Percentiles rank a stretch among this genome's conserved stretches.
phyloP scores from a whole-genome alignment of 306 rosid species.

The Vigna angularis region DNA sequence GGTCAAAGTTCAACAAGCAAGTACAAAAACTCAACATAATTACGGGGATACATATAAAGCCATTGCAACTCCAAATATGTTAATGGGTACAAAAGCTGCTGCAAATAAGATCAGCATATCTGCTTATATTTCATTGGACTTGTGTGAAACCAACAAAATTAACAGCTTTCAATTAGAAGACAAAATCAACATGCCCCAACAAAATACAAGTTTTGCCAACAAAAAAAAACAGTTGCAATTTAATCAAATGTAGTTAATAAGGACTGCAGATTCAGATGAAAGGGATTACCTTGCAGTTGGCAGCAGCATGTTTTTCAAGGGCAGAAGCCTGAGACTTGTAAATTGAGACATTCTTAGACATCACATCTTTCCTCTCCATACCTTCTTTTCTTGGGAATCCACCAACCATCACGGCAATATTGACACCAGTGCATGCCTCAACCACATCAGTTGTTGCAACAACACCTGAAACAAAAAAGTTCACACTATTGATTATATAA shows the following conservation, averaged over 20 bases:
- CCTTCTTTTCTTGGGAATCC: conserved; percentile 99
- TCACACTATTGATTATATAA: background rate
- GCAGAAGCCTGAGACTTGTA: conserved; percentile 98
- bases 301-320: conserved; percentile 90
- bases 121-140: background rate
- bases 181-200: background rate
- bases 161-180: conserved; percentile 1
- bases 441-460: conserved; percentile 98
- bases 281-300: conserved; percentile 84
- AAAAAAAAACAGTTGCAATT: background rate
- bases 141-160: background rate
- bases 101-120: background rate
- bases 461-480: conserved; percentile 69
- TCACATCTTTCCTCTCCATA: conserved; percentile 98
- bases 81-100: background rate
- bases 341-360: conserved; percentile 92
- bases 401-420: conserved; percentile 94
- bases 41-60: no score
- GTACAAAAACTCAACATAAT: conserved; percentile 6
- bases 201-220: background rate
- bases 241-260: background rate
- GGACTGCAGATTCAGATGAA: background rate
- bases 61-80: no score
- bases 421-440: conserved; percentile 96
- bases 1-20: background rate